Base-by-base conservation (phyloP, 148 eudicot genomes). In the Euryodendron excelsum region DNA sequence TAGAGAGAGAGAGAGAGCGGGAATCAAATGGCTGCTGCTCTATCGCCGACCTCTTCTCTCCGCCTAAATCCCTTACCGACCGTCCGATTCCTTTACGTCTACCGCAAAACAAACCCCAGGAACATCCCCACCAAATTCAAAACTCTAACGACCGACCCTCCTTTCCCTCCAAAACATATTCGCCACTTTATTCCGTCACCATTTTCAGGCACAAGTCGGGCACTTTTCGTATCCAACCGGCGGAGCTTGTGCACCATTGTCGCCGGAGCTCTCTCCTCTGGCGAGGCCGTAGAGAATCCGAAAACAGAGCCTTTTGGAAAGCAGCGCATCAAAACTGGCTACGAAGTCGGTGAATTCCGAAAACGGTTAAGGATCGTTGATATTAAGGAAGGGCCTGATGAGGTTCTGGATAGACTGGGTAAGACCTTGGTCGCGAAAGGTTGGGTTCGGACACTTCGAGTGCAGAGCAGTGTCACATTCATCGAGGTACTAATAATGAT, bases 401-500 rank as follows among this genome's bases (percentile, higher is more conserved):
- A 96, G 81, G 99, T 98, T 30, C 82, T 96, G 90, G 89, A 88
- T 20, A 85, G 90, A 5, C 58, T 96, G 41, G 98, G 98, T 34
- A 78, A 96, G 83, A 88, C 76, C n/a, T 73, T 90, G 79, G 88
- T 84, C 20, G 99, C 93, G 36, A 68, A 83, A 27, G 99, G 99
- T 5, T 93, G 99, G 98, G 97, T 96, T 68, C 78, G 97, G 76
- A 96, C 99, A 15, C 83, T 96, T 9, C 87, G 99, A 14, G 80
- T 69, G 17, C 99, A 96, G 88, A 91, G 99, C 70, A 96, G 92
- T 69, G 92, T 96, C 39, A 91, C 99, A 31, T 93, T 96, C 80
- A 93, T 93, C 30, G 97, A 96, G 98, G 99, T 95, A 78, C 28
- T 23, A 4, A 2, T 67, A 37, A 14, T 17, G 30, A 48, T 33